These are phyloP conservation scores for Paspalum vaginatum DNA, from an alignment of 176 grass and related monocot species.

Conservation along the genomic window DNA sequence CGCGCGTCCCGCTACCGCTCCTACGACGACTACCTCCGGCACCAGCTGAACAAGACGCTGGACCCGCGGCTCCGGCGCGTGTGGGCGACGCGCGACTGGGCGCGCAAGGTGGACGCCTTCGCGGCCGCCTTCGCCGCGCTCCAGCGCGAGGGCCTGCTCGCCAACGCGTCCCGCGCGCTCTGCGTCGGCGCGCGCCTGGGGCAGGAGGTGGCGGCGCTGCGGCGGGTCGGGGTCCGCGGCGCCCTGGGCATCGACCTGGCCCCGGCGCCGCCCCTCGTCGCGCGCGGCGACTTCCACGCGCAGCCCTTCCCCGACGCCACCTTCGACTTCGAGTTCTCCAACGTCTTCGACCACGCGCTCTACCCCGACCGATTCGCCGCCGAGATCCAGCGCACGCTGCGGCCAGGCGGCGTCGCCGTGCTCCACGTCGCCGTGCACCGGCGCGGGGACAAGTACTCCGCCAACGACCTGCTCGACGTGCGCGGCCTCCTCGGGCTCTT, in stretches of 20 bases:
- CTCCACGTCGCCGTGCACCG: conserved; percentile 83
- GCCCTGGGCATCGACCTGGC: conserved; percentile 85
- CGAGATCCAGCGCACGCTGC: conserved; percentile 84
- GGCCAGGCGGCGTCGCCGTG: conserved; percentile 66
- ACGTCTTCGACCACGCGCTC: conserved; percentile 93
- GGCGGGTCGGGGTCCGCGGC: conserved; percentile 51
- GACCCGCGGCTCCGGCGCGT: conserved; percentile 79
- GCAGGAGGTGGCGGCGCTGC: conserved; percentile 72
- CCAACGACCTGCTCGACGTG: conserved; percentile 74
- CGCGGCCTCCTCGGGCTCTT: conserved; percentile 63
- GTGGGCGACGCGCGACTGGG: conserved; percentile 95
- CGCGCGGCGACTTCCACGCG: conserved; percentile 73
- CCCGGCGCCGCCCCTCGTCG: conserved; percentile 72
- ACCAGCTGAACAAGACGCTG: conserved; percentile 97
- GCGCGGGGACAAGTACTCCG: conserved; percentile 86
- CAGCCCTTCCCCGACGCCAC: conserved; percentile 63
- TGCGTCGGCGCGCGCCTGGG: conserved; percentile 85
- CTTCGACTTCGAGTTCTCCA: conserved; percentile 99
- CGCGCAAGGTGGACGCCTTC: conserved; percentile 75
- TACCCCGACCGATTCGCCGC: conserved; percentile 74
- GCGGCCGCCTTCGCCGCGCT: conserved; percentile 54
- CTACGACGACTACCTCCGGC: conserved; percentile 88
- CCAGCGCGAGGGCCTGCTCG: conserved; percentile 46
- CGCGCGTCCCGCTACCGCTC: conserved; percentile 58
- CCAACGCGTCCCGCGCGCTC: conserved; percentile 68